Evolutionary conservation across 495 filamentous ascomycete species (phyloP).

Genomic region (Penicillium longicatenatum): DNA sequence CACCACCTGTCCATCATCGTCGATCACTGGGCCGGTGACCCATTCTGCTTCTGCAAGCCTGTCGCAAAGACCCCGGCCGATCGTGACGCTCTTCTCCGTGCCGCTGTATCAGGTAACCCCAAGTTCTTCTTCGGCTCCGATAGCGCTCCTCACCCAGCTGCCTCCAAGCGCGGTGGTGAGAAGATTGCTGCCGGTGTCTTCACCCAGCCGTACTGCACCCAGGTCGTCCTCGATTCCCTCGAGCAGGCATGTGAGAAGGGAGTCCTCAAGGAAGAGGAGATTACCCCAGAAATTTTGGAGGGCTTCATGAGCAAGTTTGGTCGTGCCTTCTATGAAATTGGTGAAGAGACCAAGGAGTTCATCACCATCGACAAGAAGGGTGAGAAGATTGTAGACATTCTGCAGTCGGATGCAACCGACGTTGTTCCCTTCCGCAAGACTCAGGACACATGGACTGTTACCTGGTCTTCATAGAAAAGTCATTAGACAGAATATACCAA

Average conservation of each 20-base stretch:
- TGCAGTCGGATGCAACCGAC: conserved; percentile 55
- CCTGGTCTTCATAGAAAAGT: conserved; percentile 38
- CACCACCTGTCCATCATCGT: conserved; percentile 81
- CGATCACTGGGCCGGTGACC: conserved; percentile 73
- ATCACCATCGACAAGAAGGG: conserved; percentile 64
- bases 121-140: conserved; percentile 83
- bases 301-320: conserved; percentile 79
- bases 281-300: conserved; percentile 70
- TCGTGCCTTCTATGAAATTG: conserved; percentile 67
- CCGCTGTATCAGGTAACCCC: conserved; percentile 63
- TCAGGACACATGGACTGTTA: conserved; percentile 63
- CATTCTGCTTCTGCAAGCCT: conserved; percentile 87
- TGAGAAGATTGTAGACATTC: conserved; percentile 56
- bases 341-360: conserved; percentile 50
- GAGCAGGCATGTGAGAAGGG: conserved; percentile 68
- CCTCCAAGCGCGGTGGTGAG: conserved; percentile 65
- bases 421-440: conserved; percentile 73
- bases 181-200: conserved; percentile 84
- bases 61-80: conserved; percentile 75
- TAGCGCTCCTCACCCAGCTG: conserved; percentile 74
- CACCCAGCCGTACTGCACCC: conserved; percentile 84
- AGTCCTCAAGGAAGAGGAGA: conserved; percentile 62
- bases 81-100: conserved; percentile 71
- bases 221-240: conserved; percentile 71
- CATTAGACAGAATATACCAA: conserved; percentile 17